A percentile compares a stretch with the other conserved stretches of the same genome.
phyloP scores from a whole-genome alignment of 768 basidiomycete genomes.

The Mrakia gelida region DNA sequence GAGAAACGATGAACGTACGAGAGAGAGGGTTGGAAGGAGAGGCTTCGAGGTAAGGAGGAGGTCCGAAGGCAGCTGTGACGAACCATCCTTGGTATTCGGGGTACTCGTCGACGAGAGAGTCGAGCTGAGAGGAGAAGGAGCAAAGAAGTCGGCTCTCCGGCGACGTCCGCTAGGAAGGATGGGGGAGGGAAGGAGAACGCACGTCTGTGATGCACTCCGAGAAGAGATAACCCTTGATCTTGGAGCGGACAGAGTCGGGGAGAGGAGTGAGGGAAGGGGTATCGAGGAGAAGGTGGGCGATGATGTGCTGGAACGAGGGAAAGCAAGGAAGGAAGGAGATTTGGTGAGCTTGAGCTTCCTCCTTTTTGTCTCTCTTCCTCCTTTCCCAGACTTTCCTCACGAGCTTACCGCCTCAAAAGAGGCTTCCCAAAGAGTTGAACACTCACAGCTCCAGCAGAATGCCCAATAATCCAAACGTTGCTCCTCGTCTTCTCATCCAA shows the following conservation, averaged over 20 bases:
- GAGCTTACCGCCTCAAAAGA: too few species aligned
- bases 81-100: conserved; percentile 28
- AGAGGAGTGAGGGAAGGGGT: conserved; percentile 15
- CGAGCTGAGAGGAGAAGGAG: conserved; percentile 6
- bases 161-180: not conserved
- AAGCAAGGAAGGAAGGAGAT: not conserved
- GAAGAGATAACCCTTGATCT: conserved; percentile 27
- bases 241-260: not conserved
- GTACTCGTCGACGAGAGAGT: conserved; percentile 25
- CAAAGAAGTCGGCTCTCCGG: not conserved
- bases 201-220: conserved; percentile 28
- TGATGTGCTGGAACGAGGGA: conserved; percentile 16
- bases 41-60: conserved; percentile 24
- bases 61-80: conserved; percentile 30
- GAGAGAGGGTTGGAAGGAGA: conserved; percentile 29
- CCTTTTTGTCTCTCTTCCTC: not conserved
- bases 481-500: conserved; percentile 14
- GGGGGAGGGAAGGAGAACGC: not conserved
- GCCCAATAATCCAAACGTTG: conserved; percentile 29
- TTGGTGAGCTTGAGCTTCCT: not conserved
- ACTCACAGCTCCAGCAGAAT: conserved; percentile 33
- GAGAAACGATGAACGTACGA: not conserved
- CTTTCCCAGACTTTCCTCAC: too few species aligned
- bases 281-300: conserved; percentile 27
- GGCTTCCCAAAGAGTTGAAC: not conserved